Evolutionary conservation across 1,284 basidiomycete species (phyloP).

Genomic region (Tylopilus sp.): DNA sequence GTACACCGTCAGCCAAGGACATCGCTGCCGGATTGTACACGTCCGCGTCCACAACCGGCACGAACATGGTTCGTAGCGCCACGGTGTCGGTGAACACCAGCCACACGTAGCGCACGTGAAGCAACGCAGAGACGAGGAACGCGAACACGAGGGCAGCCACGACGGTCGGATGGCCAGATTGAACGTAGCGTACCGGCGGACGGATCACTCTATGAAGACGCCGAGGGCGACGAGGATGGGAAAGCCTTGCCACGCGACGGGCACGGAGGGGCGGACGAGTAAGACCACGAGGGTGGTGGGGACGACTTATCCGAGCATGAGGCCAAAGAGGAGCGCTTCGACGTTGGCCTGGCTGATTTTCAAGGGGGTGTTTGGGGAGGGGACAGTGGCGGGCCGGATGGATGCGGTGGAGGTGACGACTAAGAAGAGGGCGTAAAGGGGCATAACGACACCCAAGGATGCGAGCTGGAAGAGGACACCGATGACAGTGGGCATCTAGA

Average conservation of each 20-base stretch:
- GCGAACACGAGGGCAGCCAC: conserved; percentile 34
- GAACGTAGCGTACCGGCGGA: conserved; percentile 20
- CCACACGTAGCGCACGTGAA: conserved; percentile 40
- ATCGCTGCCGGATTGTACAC: conserved; percentile 14
- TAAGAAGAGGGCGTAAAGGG: conserved; percentile 45
- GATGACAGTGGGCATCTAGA: conserved; percentile 18
- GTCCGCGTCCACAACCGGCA: conserved; percentile 32
- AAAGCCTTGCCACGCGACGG: conserved; percentile 47
- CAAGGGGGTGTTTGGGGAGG: background rate
- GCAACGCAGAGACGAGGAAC: conserved; percentile 35
- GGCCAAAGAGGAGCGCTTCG: conserved; percentile 44
- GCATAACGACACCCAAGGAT: conserved; percentile 39
- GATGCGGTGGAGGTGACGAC: conserved; percentile 36
- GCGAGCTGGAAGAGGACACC: conserved; percentile 32
- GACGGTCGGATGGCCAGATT: conserved; percentile 42
- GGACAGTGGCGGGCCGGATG: background rate
- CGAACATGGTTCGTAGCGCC: conserved; percentile 27
- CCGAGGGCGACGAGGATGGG: conserved; percentile 40
- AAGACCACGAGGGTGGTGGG: conserved; percentile 40
- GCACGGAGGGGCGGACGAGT: conserved; percentile 36
- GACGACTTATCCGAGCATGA: conserved; percentile 39
- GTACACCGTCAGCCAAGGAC: conserved; percentile 27
- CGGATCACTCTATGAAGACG: conserved; percentile 25
- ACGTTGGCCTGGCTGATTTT: conserved; percentile 38
- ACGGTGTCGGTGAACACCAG: conserved; percentile 28